phyloP scores from a whole-genome alignment of 2,329 filamentous ascomycete genomes.

The Aspergillus tubingensis region DNA sequence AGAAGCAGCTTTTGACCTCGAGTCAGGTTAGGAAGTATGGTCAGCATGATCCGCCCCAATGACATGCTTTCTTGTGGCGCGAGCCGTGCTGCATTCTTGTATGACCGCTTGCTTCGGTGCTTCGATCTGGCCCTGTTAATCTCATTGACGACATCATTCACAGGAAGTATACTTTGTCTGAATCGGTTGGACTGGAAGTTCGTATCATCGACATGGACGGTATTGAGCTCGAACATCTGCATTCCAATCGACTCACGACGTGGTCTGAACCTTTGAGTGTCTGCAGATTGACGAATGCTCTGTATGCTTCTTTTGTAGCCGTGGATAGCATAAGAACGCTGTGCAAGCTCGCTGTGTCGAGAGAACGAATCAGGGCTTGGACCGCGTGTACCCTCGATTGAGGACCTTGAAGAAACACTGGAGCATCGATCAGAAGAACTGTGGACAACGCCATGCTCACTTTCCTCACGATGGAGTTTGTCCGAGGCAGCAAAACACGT shows the following conservation, averaged over 20 bases:
- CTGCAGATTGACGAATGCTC: background rate
- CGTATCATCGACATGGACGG: background rate
- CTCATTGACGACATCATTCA: background rate
- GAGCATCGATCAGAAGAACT: background rate
- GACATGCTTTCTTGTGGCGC: background rate
- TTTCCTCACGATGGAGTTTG: background rate
- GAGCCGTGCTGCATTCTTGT: background rate
- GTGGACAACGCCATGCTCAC: background rate
- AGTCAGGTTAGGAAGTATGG: slow-evolving; percentile 69
- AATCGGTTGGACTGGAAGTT: background rate
- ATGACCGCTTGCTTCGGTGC: background rate
- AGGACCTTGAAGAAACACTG: background rate
- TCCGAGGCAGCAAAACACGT: slow-evolving; percentile 21
- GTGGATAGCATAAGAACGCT: background rate
- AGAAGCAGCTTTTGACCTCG: slow-evolving; percentile 56
- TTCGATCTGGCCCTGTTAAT: background rate
- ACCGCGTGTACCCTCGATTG: background rate
- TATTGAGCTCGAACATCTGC: slow-evolving; percentile 8
- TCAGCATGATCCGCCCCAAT: slow-evolving; percentile 62
- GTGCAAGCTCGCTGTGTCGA: background rate
- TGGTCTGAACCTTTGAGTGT: background rate
- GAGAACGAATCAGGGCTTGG: background rate
- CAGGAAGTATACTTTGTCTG: background rate
- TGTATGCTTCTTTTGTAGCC: background rate
- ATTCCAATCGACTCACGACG: background rate